Evolutionary conservation across 2,329 filamentous ascomycete species (phyloP).

Genomic region (Cladophialophora chaetospira): DNA sequence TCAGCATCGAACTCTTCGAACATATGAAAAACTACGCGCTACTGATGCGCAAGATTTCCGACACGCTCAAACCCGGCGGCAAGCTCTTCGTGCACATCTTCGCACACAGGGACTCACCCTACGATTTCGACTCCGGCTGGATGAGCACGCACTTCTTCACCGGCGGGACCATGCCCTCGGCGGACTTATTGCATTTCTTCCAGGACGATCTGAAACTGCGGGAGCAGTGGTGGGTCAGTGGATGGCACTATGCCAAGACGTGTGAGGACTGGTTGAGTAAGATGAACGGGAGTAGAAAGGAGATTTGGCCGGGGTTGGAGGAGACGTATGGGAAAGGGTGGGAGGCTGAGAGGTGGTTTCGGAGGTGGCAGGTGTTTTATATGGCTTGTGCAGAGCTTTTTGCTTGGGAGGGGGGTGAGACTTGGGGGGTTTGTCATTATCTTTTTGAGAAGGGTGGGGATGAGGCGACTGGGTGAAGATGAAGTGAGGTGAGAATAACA

Average conservation of each 20-base stretch:
- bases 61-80: conserved; percentile 63
- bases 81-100: conserved; percentile 73
- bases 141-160: conserved; percentile 75
- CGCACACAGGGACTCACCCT: conserved; percentile 64
- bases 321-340: conserved; percentile 64
- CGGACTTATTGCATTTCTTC: conserved; percentile 68
- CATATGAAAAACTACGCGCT: conserved; percentile 76
- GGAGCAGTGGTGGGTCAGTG: conserved; percentile 71
- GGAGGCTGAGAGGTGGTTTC: conserved; percentile 63
- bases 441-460: conserved; percentile 62
- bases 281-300: conserved; percentile 52
- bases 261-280: conserved; percentile 57
- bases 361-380: conserved; percentile 73
- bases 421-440: conserved; percentile 68
- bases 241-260: conserved; percentile 68
- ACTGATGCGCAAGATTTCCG: conserved; percentile 64
- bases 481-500: no score
- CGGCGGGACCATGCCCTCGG: conserved; percentile 70
- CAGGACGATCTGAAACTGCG: conserved; percentile 62
- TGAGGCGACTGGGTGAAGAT: not conserved
- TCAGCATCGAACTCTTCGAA: conserved; percentile 72
- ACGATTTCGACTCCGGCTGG: conserved; percentile 72
- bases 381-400: conserved; percentile 72
- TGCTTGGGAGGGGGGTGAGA: conserved; percentile 65
- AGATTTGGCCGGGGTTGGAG: conserved; percentile 65